Percentiles rank a stretch among this genome's conserved stretches.
These are phyloP conservation scores for Luffa acutangula DNA, from an alignment of 306 rosid species.

Conservation along the genomic window DNA sequence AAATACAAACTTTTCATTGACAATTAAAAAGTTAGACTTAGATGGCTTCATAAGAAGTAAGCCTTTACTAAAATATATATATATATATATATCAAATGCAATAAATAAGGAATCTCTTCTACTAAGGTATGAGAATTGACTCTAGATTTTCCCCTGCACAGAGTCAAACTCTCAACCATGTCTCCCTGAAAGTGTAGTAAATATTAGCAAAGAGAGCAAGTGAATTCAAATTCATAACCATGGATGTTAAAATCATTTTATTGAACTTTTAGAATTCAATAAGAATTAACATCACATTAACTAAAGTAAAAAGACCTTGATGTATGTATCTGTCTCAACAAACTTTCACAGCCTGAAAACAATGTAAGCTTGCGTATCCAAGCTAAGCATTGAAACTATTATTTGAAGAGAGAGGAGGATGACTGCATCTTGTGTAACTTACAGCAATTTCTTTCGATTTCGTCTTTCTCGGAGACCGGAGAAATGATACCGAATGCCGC, in stretches of 20 bases:
- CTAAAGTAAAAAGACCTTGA: not conserved
- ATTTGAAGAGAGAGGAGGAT: not conserved
- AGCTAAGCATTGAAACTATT: not conserved
- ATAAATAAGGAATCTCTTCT: too few species aligned
- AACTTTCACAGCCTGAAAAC: not conserved
- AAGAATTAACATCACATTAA: not conserved
- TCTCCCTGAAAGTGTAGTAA: not conserved
- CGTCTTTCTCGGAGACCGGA: not conserved
- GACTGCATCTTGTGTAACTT: not conserved
- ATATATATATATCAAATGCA: too few species aligned
- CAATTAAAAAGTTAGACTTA: too few species aligned
- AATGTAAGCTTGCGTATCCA: not conserved
- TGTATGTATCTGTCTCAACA: not conserved
- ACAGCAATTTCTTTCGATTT: not conserved
- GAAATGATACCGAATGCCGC: not conserved
- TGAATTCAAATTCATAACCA: not conserved
- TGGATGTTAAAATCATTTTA: not conserved
- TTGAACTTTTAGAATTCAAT: not conserved
- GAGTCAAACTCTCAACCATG: not conserved
- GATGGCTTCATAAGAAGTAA: too few species aligned
- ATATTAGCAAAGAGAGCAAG: not conserved
- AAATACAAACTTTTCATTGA: too few species aligned
- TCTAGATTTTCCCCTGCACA: not conserved
- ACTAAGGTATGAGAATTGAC: too few species aligned
- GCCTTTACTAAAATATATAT: too few species aligned